Conservation (phyloP, 257 asterid genomes). For the Ilex aquifolium region DNA sequence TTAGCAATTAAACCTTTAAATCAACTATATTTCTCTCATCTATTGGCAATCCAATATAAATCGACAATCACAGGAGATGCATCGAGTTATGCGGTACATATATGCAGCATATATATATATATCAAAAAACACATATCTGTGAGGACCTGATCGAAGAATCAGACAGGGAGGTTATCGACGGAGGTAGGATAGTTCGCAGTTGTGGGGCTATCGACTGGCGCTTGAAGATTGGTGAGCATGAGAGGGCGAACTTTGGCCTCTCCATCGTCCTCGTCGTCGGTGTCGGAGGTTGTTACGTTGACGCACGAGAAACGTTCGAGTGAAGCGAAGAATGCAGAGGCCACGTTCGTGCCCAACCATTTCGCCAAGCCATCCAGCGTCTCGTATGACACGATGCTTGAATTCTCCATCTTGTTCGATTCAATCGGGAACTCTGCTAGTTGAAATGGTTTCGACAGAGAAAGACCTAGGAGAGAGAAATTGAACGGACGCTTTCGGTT, state of each 20-base stretch:
- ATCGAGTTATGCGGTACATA: too few species aligned
- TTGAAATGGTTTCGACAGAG: too few species aligned
- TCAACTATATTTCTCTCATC: too few species aligned
- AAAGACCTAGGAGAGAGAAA: too few species aligned
- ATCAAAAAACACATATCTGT: neutral
- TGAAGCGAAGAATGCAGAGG: neutral
- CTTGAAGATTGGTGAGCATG: constrained; percentile 44
- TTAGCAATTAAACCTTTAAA: too few species aligned
- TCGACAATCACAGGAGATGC: too few species aligned
- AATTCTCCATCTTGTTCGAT: too few species aligned
- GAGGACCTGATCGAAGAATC: constrained; percentile 12
- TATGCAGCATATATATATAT: too few species aligned
- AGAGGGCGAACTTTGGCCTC: constrained; percentile 92
- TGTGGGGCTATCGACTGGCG: constrained; percentile 30
- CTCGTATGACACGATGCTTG: neutral
- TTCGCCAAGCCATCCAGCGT: neutral
- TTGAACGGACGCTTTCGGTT: too few species aligned
- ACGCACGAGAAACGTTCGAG: constrained; percentile 1
- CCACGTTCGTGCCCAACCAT: neutral
- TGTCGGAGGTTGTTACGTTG: constrained; percentile 13
- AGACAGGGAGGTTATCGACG: constrained; percentile 71
- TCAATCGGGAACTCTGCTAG: too few species aligned
- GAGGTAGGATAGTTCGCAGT: constrained; percentile 24
- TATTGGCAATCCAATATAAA: too few species aligned
- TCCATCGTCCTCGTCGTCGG: constrained; percentile 64